phyloP scores from a whole-genome alignment of 257 asterid species.

The Nicotiana otophora region DNA sequence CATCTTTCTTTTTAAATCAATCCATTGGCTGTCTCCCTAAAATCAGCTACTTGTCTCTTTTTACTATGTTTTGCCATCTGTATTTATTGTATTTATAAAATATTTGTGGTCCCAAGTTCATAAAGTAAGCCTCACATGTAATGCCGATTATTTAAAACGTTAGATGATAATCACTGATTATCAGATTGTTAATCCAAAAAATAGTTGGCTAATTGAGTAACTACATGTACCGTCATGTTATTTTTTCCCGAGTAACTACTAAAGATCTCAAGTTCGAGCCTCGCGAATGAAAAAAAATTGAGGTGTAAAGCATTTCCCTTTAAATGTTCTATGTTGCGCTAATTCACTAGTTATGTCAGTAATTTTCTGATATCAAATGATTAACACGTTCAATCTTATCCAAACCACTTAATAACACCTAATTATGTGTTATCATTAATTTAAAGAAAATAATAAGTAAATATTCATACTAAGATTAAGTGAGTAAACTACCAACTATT shows the following conservation, averaged over 20 bases:
- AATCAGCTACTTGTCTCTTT: slow-evolving; percentile 14
- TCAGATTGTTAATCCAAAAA: not conserved
- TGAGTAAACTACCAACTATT: not conserved
- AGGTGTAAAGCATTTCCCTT: no score
- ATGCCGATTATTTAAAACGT: not conserved
- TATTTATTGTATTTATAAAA: not conserved
- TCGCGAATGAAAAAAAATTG: no score
- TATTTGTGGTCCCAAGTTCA: slow-evolving; percentile 7
- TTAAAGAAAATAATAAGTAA: not conserved
- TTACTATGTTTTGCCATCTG: not conserved
- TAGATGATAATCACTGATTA: not conserved
- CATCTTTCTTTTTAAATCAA: not conserved
- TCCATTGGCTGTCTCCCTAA: slow-evolving; percentile 15
- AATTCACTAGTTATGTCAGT: no score
- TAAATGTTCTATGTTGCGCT: no score
- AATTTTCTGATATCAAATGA: no score
- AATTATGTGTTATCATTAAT: not conserved
- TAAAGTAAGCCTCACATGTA: not conserved
- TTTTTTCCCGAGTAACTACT: no score
- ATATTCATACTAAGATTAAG: not conserved
- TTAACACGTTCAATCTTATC: not conserved
- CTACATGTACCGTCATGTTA: not conserved
- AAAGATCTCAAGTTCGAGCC: no score
- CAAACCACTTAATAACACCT: not conserved
- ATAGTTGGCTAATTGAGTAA: not conserved